These are phyloP conservation scores for Halophytophthora polymorphica DNA, from an alignment of 352 stramenopile genomes.

Conservation along the genomic window DNA sequence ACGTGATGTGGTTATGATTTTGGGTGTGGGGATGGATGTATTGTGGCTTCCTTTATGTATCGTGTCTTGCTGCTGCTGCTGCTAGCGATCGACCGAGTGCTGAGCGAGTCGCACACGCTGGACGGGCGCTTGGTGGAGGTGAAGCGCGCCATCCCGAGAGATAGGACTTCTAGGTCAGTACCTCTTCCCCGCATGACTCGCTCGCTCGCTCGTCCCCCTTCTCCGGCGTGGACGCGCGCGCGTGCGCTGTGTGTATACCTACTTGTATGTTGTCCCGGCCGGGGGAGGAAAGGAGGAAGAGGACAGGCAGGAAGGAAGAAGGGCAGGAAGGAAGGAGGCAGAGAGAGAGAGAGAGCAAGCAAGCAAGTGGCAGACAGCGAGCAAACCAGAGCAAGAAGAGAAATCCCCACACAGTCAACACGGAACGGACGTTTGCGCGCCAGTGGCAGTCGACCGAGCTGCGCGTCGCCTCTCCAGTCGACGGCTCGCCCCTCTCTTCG, in stretches of 20 bases:
- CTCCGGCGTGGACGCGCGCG: no score
- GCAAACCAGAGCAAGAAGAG: conserved; percentile 22
- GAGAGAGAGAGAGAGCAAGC: conserved; percentile 22
- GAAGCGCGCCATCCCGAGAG: conserved; percentile 88
- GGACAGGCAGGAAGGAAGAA: conserved; percentile 17
- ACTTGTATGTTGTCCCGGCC: conserved; percentile 23
- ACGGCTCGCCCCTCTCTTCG: conserved; percentile 21
- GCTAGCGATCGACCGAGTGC: conserved; percentile 75
- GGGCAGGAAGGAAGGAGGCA: conserved; percentile 24
- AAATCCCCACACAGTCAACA: conserved; percentile 33
- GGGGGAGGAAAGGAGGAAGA: conserved; percentile 11
- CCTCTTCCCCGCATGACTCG: conserved; percentile 2
- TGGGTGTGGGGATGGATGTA: no score
- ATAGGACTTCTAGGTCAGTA: conserved; percentile 86
- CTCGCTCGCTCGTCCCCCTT: no score
- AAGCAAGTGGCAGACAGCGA: conserved; percentile 21
- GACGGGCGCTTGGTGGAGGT: conserved; percentile 91
- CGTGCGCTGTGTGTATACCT: conserved; percentile 11
- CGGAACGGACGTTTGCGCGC: no score
- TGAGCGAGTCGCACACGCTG: conserved; percentile 86
- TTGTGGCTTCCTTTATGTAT: no score
- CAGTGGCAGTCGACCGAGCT: no score
- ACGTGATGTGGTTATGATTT: conserved; percentile 27
- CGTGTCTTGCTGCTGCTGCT: conserved; percentile 7
- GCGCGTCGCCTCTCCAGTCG: conserved; percentile 1